phyloP scores from a whole-genome alignment of 1,284 basidiomycete genomes.

The Malassezia arunalokei region DNA sequence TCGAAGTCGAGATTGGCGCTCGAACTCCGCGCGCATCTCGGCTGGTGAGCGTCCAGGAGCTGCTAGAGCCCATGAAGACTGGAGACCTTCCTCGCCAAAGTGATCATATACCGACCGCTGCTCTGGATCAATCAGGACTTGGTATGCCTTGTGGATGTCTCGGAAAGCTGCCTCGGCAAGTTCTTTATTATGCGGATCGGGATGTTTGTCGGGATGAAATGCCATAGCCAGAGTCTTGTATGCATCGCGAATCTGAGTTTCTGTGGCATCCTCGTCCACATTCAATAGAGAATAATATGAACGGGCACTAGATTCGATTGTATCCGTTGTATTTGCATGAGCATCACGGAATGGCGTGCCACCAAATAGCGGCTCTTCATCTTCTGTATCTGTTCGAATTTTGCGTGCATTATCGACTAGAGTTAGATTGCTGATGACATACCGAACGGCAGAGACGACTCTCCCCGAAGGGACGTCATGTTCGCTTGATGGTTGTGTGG shows the following conservation, averaged over 20 bases:
- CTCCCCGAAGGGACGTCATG: conserved; percentile 8
- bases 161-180: conserved; percentile 59
- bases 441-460: background rate
- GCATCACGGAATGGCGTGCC: conserved; percentile 36
- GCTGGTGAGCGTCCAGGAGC: conserved; percentile 50
- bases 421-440: background rate
- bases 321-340: conserved; percentile 26
- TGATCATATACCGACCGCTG: conserved; percentile 65
- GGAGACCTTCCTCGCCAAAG: conserved; percentile 57
- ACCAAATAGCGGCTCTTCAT: conserved; percentile 37
- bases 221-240: conserved; percentile 61
- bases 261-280: conserved; percentile 56
- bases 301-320: conserved; percentile 4
- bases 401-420: background rate
- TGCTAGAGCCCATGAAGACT: conserved; percentile 49
- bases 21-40: conserved; percentile 53
- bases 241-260: conserved; percentile 60
- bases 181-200: conserved; percentile 53
- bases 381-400: background rate
- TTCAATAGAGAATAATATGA: conserved; percentile 52
- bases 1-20: conserved; percentile 49
- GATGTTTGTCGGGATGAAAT: conserved; percentile 75
- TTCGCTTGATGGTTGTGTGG: too few species aligned
- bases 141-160: conserved; percentile 64
- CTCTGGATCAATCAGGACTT: conserved; percentile 60